Evolutionary conservation across 2,329 filamentous ascomycete genomes (phyloP).

Genomic region (Cryphonectria japonica): DNA sequence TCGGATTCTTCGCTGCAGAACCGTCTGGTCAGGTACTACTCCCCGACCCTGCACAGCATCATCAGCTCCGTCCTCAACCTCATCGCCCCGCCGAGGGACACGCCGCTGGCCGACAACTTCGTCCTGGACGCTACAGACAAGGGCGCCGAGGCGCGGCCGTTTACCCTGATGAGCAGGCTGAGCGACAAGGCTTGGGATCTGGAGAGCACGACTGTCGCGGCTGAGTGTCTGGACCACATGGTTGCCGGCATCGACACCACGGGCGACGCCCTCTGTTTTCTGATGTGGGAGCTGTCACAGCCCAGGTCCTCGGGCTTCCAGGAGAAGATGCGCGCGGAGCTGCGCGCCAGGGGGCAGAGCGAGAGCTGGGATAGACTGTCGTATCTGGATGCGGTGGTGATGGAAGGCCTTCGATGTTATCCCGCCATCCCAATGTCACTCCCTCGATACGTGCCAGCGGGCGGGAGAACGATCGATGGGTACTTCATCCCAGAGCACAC

Average conservation of each 20-base stretch:
- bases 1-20: conserved; percentile 70
- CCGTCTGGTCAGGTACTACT: conserved; percentile 62
- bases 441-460: conserved; percentile 60
- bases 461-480: conserved; percentile 59
- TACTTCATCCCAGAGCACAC: conserved; percentile 56
- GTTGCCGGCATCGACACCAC: conserved; percentile 74
- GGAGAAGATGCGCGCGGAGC: conserved; percentile 55
- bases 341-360: conserved; percentile 37
- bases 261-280: conserved; percentile 69
- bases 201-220: conserved; percentile 59
- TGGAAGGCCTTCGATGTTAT: conserved; percentile 65
- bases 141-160: conserved; percentile 49
- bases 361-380: conserved; percentile 53
- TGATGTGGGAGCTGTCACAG: conserved; percentile 73
- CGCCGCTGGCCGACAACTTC: conserved; percentile 62
- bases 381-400: conserved; percentile 66
- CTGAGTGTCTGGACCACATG: conserved; percentile 74
- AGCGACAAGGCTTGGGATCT: conserved; percentile 54
- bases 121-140: conserved; percentile 57
- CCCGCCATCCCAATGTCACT: conserved; percentile 70
- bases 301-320: conserved; percentile 58
- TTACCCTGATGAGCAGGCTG: conserved; percentile 64
- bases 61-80: conserved; percentile 50
- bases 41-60: conserved; percentile 53
- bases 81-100: conserved; percentile 58